Evolutionary conservation across 1,139 yeast genomes (phyloP), one percentile per base, ranked within the genome.

Genomic region (Yamadazyma jaroonii): DNA sequence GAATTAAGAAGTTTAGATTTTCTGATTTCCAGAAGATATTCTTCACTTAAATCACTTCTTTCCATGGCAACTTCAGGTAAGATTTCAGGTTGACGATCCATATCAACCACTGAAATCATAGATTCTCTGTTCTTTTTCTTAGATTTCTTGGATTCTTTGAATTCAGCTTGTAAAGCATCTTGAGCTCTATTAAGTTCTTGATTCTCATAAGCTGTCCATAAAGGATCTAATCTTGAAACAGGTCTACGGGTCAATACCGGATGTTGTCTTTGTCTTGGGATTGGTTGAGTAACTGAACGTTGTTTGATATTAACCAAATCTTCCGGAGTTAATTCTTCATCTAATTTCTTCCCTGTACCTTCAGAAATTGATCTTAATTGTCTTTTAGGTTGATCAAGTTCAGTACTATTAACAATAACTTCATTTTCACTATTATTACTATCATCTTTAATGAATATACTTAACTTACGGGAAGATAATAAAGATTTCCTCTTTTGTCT

Each of bases 171-270:
- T 43, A 69, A 59, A 3, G 72, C 72, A 38, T 62, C 72, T 45
- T 71, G 63, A 10, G 77, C 77, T 29, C 67, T 59, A 32, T 67
- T 64, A 36, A 74, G 52, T 48, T 77, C 78, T 44, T 70, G 71
- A 46, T 71, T 73, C 43, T 71, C 75, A 49, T 64, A 64, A 10
- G 72, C 74, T 31, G 61, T 62, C 75, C 74, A 71, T 50, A 62
- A 64, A 29, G 92, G 92, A 61, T 84, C 92, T 40, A 84, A 64
- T 50, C 79, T 74, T 2, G 90, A 83, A 24, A 80, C 79, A 7
- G 92, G 92, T 52, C 88, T 73, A 48, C 77, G 59, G 2, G 72
- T 63, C 39, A 71, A 62, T 11, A 67, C 48, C 7, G 74, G 62
- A 68, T 53, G 77, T 50, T 46, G 67, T 59, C 75, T 59, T 48